phyloP scores from a whole-genome alignment of 83 land plant species.

The Diphasiastrum complanatum region DNA sequence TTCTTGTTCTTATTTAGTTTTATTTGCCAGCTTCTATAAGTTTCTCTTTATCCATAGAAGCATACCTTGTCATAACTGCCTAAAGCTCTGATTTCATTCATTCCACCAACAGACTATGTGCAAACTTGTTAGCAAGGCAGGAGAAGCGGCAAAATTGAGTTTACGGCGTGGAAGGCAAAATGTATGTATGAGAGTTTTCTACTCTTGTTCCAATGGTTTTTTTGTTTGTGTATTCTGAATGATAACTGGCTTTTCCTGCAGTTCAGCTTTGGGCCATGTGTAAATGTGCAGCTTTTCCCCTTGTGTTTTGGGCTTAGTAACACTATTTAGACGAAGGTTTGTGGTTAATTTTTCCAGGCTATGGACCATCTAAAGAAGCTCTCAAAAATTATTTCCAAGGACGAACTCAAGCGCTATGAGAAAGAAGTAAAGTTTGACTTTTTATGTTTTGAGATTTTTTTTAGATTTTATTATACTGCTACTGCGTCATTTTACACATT shows the following conservation, averaged over 20 bases:
- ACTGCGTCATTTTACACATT: not conserved
- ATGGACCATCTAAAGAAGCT: slow-evolving; percentile 65
- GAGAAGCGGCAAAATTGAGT: slow-evolving; percentile 86
- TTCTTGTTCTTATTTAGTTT: not conserved
- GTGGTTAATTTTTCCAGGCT: slow-evolving; percentile 49
- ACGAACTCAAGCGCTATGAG: slow-evolving; percentile 69
- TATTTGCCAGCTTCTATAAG: too few relatives aligned
- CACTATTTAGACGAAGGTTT: not conserved
- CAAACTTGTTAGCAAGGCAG: slow-evolving; percentile 66
- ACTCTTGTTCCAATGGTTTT: not conserved
- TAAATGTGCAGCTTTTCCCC: not conserved
- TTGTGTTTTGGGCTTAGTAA: not conserved
- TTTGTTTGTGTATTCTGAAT: slow-evolving; percentile 5
- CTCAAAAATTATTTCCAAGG: slow-evolving; percentile 50
- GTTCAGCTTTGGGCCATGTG: not conserved
- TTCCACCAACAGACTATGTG: slow-evolving; percentile 50
- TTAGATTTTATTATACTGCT: not conserved
- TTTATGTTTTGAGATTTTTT: not conserved
- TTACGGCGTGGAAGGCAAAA: slow-evolving; percentile 90
- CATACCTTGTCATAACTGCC: too few relatives aligned
- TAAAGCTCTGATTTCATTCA: not conserved
- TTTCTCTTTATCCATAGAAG: too few relatives aligned
- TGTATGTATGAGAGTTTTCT: slow-evolving; percentile 39
- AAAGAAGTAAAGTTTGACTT: slow-evolving; percentile 55
- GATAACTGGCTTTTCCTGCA: not conserved